Percentiles rank a stretch among this genome's conserved stretches.
Evolutionary conservation across 768 basidiomycete genomes (phyloP).

Genomic region (Xerocomellus amylosporus): DNA sequence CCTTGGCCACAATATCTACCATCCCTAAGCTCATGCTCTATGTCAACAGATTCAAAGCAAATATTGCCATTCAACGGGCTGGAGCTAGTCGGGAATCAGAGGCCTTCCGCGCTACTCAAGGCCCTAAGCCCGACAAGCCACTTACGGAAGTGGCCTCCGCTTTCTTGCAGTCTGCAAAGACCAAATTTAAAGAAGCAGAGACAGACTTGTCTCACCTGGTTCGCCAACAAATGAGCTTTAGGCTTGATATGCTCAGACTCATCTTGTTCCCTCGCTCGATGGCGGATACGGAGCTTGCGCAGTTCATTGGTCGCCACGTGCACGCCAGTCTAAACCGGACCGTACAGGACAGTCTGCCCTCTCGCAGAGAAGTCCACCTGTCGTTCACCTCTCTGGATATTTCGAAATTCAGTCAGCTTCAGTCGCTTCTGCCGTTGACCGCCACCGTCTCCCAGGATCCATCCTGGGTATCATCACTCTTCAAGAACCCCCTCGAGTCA

Average conservation of each 20-base stretch:
- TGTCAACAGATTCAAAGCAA: conserved; percentile 68
- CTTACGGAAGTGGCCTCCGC: conserved; percentile 84
- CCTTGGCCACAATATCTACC: conserved; percentile 67
- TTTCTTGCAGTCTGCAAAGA: conserved; percentile 73
- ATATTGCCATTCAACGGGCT: conserved; percentile 68
- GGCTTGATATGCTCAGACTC: conserved; percentile 60
- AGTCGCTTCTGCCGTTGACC: conserved; percentile 43
- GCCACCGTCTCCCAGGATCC: conserved; percentile 41
- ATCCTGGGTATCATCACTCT: conserved; percentile 59
- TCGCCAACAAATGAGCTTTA: conserved; percentile 71
- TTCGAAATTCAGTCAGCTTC: conserved; percentile 65
- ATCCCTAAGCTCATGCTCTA: conserved; percentile 77
- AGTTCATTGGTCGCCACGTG: conserved; percentile 66
- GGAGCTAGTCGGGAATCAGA: conserved; percentile 78
- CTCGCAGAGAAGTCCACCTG: conserved; percentile 63
- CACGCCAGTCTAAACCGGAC: conserved; percentile 68
- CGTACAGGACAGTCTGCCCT: conserved; percentile 47
- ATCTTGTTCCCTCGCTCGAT: conserved; percentile 79
- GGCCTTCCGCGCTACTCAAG: conserved; percentile 69
- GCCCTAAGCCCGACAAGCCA: conserved; percentile 74
- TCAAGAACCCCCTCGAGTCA: conserved; percentile 62
- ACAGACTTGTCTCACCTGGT: conserved; percentile 57
- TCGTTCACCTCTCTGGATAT: conserved; percentile 77
- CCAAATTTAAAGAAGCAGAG: conserved; percentile 67
- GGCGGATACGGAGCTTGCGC: conserved; percentile 73